Conservation (phyloP, 331 rosid species). For the Rosa hybrid region DNA sequence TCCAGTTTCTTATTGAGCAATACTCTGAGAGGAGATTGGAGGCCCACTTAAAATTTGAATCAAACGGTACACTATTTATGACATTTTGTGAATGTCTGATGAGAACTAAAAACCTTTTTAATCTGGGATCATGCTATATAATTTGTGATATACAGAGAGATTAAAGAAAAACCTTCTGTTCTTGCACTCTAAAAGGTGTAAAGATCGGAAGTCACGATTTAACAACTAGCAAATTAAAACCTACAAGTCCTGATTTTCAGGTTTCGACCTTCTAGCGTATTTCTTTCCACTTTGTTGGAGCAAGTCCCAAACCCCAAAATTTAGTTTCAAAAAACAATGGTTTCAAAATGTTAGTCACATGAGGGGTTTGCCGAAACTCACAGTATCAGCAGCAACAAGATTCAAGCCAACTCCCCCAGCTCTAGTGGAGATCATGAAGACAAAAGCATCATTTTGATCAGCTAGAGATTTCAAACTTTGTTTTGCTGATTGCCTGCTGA, state of each 20-base stretch:
- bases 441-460: conserved; percentile 65
- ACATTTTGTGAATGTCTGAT: too few species aligned
- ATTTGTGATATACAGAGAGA: background rate
- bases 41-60: too few species aligned
- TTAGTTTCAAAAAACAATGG: background rate
- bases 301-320: background rate
- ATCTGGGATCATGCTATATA: background rate
- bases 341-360: background rate
- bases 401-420: conserved; percentile 99
- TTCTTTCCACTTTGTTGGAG: background rate
- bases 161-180: background rate
- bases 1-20: too few species aligned
- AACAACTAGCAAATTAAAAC: background rate
- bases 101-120: background rate
- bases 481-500: conserved; percentile 59
- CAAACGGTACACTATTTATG: too few species aligned
- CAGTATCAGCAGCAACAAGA: conserved; percentile 96
- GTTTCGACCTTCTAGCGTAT: background rate
- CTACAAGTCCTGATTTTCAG: background rate
- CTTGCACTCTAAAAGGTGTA: background rate
- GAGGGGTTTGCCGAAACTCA: conserved; percentile 37
- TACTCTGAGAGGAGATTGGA: too few species aligned
- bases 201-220: background rate
- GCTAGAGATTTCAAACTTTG: conserved; percentile 46
- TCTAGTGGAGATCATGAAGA: conserved; percentile 91